Percentiles rank a stretch among this genome's conserved stretches.
Evolutionary conservation across 331 rosid species (phyloP).

Genomic region (Spiraea crenata): DNA sequence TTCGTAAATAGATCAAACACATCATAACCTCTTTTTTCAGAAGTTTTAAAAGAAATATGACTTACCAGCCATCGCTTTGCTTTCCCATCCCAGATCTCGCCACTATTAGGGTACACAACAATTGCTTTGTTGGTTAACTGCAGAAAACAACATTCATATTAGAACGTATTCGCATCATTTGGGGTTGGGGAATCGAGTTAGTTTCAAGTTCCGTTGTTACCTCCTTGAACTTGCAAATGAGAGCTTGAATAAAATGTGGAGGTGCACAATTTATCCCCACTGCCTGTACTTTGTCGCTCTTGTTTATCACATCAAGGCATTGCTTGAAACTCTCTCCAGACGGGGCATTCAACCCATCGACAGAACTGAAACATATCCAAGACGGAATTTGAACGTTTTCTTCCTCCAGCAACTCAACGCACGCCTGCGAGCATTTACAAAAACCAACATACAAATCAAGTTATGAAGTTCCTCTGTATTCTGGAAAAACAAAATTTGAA

Average conservation of each 20-base stretch:
- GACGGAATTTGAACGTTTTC: conserved; percentile 63
- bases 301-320: conserved; percentile 58
- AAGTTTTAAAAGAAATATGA: not conserved
- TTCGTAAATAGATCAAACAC: not conserved
- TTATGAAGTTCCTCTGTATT: not conserved
- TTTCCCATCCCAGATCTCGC: conserved; percentile 86
- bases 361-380: conserved; percentile 85
- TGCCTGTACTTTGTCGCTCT: conserved; percentile 58
- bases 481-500: not conserved
- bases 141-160: conserved; percentile 12
- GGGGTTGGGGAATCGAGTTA: not conserved
- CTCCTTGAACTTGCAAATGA: conserved; percentile 63
- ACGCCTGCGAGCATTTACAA: conserved; percentile 47
- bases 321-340: conserved; percentile 81
- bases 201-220: conserved; percentile 25
- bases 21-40: not conserved
- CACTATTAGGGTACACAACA: conserved; percentile 82
- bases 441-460: not conserved
- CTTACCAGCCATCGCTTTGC: conserved; percentile 88
- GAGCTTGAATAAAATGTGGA: conserved; percentile 69
- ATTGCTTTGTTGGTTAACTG: conserved; percentile 78
- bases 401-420: conserved; percentile 81
- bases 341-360: conserved; percentile 83
- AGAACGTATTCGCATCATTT: not conserved
- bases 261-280: conserved; percentile 93